These are phyloP conservation scores for Hypomyces rosellus DNA, from an alignment of 2,329 filamentous ascomycete species.

Conservation along the genomic window DNA sequence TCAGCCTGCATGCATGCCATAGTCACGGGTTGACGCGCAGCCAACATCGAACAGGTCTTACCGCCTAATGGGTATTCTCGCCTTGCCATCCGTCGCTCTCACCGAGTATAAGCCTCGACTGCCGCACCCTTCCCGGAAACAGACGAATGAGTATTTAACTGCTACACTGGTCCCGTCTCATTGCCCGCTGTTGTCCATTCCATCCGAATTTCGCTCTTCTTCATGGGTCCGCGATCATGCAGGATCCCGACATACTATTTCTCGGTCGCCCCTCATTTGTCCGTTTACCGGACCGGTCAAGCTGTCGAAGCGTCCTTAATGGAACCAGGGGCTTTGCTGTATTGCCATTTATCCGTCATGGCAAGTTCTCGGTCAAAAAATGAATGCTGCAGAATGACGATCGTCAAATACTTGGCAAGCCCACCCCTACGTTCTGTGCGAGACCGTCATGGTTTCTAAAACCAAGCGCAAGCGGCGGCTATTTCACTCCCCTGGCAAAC, in stretches of 20 bases:
- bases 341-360: neutral
- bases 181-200: conserved; percentile 4
- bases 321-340: neutral
- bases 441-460: neutral
- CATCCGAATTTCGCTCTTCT: conserved; percentile 1
- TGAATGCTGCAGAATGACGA: conserved; percentile 8
- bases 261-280: conserved; percentile 10
- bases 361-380: neutral
- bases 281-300: conserved; percentile 10
- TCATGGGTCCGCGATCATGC: conserved; percentile 11
- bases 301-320: conserved; percentile 5
- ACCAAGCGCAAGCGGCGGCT: conserved; percentile 4
- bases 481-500: conserved; percentile 2
- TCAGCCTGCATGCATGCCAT: conserved; percentile 1
- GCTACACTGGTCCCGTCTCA: conserved; percentile 1
- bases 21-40: conserved; percentile 5
- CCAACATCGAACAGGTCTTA: conserved; percentile 10
- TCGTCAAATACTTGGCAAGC: conserved; percentile 2
- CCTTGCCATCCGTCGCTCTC: neutral
- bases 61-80: conserved; percentile 4
- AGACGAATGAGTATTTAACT: conserved; percentile 1
- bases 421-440: neutral
- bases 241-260: conserved; percentile 8
- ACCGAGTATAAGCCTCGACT: neutral
- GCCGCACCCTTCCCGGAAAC: neutral